A percentile compares a stretch with the other conserved stretches of the same genome.
These are phyloP conservation scores for Dactylis glomerata DNA, from an alignment of 176 grass and related monocot species.

Conservation along the genomic window DNA sequence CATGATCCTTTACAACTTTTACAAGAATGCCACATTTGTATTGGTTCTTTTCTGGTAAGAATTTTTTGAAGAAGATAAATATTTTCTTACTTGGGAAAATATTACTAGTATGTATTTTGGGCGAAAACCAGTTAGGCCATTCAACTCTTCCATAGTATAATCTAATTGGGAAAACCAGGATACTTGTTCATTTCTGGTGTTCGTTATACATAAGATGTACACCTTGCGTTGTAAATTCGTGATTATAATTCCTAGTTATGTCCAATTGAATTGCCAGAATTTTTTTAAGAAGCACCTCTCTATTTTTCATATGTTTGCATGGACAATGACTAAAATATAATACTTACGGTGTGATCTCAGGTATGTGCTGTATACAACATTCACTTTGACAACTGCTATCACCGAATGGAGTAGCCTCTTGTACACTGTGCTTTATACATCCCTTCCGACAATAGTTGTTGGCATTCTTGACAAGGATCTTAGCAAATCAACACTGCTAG, in stretches of 20 bases:
- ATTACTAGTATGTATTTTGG: background rate
- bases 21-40: slow-evolving; percentile 87
- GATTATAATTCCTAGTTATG: background rate
- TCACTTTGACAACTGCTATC: slow-evolving; percentile 76
- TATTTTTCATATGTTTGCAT: slow-evolving; percentile 6
- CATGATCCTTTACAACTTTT: slow-evolving; percentile 97
- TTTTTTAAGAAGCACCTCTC: background rate
- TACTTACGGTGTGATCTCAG: slow-evolving; percentile 42
- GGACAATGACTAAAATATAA: background rate
- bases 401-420: slow-evolving; percentile 79
- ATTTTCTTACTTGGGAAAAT: slow-evolving; percentile 7
- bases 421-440: slow-evolving; percentile 86
- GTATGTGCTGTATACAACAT: slow-evolving; percentile 80
- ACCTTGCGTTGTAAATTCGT: slow-evolving; percentile 4
- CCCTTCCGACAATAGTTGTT: slow-evolving; percentile 77
- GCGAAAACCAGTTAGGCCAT: background rate
- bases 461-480: slow-evolving; percentile 89
- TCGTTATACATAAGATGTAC: background rate
- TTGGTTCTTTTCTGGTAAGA: slow-evolving; percentile 90
- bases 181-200: background rate
- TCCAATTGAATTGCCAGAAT: slow-evolving; percentile 11
- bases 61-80: background rate
- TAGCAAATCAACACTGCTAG: slow-evolving; percentile 55
- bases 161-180: background rate
- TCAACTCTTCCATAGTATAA: background rate